Base-by-base conservation (phyloP, 192 early-diverging fungal genomes). In the Rhizoclosmatium globosum region DNA sequence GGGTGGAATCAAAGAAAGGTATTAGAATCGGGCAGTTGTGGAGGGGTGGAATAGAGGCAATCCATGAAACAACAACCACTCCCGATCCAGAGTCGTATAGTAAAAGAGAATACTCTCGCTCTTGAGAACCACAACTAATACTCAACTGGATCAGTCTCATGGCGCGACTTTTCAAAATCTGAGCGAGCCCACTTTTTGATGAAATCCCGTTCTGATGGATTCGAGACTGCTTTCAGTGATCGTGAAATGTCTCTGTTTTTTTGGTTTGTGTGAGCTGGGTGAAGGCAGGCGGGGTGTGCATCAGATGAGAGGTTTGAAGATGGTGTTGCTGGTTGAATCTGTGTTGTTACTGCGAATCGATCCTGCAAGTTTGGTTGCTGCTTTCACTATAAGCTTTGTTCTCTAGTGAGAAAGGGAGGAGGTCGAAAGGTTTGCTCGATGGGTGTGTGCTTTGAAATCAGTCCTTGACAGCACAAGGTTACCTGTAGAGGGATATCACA, bases 101-200 rank as follows among this genome's bases (percentile, higher is more conserved):
- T 58, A 58, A 58, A n/a, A 17, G 9, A 15, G 31, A 66, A 4
- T 41, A 38, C 15, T 17, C 3, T 17, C 17, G 1, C 2, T 23
- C n/a, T 66, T 66, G 0, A 38, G 39, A 23, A 66, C 19, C 3
- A 71, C 13, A n/a, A n/a, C 17, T 19, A 21, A n/a, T 2, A 57
- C n/a, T 39, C 41, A 57, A 75, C 73, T 1, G 73, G n/a, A 64
- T 75, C 73, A 43, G 57, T 61, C 17, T 64, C 60, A 45, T 31
- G 42, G 19, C 73, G 7, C 2, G 73, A 2, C n/a, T 43, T 38
- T 7, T 75, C 60, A 44, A 75, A 75, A 50, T 75, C 73, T 2
- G 73, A 9, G 1, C 73, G 58, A 39, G 73, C 73, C 73, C 73
- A 75, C 6, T 75, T 60, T 7, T 60, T 58, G 17, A 75, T 47